A percentile compares a stretch with the other conserved stretches of the same genome.
phyloP scores from a whole-genome alignment of 1,284 basidiomycete genomes.

The Coniferiporia weirii region DNA sequence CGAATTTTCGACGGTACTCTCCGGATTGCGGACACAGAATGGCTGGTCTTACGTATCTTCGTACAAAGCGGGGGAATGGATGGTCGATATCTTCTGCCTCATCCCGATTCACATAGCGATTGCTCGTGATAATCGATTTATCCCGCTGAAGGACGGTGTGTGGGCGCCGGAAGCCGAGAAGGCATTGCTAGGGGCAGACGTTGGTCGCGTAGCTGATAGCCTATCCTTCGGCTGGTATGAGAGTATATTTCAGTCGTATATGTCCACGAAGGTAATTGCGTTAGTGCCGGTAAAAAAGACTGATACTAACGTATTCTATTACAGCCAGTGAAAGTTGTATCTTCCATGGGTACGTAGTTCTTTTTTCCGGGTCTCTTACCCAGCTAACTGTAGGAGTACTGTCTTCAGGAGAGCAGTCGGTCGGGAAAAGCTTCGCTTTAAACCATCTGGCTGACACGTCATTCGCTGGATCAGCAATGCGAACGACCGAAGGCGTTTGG shows the following conservation, averaged over 20 bases:
- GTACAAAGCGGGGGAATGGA: slow-evolving; percentile 54
- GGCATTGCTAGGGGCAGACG: slow-evolving; percentile 51
- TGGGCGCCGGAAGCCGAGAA: slow-evolving; percentile 45
- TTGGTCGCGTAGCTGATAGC: slow-evolving; percentile 49
- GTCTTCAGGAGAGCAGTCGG: slow-evolving; percentile 47
- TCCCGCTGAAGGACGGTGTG: slow-evolving; percentile 56
- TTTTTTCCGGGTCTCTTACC: no score
- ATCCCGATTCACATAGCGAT: slow-evolving; percentile 62
- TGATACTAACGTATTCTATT: not conserved
- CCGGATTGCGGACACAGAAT: slow-evolving; percentile 16
- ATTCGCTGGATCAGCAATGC: slow-evolving; percentile 62
- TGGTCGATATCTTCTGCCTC: slow-evolving; percentile 54
- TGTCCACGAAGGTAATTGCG: slow-evolving; percentile 45
- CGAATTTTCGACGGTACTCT: slow-evolving; percentile 21
- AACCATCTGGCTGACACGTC: slow-evolving; percentile 62
- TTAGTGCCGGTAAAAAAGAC: not conserved
- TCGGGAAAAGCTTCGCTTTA: slow-evolving; percentile 56
- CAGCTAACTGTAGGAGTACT: not conserved
- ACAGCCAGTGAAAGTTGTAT: slow-evolving; percentile 58
- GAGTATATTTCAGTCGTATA: slow-evolving; percentile 56
- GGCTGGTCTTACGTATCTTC: slow-evolving; percentile 30
- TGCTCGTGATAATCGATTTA: slow-evolving; percentile 51
- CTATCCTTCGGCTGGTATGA: slow-evolving; percentile 65
- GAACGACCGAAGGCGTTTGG: slow-evolving; percentile 65
- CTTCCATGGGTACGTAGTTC: slow-evolving; percentile 48